Conservation (phyloP, 192 early-diverging fungal species). For the Umbelopsis sp. region DNA sequence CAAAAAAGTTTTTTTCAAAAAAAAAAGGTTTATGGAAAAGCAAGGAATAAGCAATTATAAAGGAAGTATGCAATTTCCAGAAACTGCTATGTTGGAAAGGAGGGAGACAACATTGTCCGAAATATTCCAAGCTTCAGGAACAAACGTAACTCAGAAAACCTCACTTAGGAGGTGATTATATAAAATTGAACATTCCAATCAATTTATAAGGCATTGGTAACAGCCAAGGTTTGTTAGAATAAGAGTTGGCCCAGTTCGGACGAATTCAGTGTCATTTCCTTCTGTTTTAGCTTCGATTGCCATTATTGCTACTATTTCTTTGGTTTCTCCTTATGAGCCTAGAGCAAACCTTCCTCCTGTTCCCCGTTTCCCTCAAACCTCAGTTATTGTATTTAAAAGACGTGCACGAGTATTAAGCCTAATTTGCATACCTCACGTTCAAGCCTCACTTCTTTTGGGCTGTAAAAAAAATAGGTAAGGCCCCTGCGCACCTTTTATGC, state of each 20-base stretch:
- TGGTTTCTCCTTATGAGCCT: slow-evolving; percentile 3
- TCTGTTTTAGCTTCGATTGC: not conserved
- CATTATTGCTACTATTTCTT: not conserved
- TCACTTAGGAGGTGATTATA: not conserved
- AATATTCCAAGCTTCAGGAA: not conserved
- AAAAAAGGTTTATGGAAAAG: too few relatives aligned
- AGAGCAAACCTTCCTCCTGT: not conserved
- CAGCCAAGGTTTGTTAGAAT: not conserved
- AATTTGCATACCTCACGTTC: not conserved
- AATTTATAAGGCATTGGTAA: not conserved
- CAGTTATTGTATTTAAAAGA: not conserved
- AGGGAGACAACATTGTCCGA: too few relatives aligned
- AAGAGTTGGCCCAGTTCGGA: not conserved
- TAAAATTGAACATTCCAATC: slow-evolving; percentile 15
- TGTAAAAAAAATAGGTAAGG: slow-evolving; percentile 12
- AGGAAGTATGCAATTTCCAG: too few relatives aligned
- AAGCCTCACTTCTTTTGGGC: not conserved
- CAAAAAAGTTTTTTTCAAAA: too few relatives aligned
- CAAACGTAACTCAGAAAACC: not conserved
- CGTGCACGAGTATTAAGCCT: not conserved
- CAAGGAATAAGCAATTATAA: too few relatives aligned
- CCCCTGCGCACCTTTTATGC: slow-evolving; percentile 1
- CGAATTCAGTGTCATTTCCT: not conserved
- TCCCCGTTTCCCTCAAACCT: slow-evolving; percentile 6
- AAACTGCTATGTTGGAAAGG: too few relatives aligned